These are phyloP conservation scores for Glomus cerebriforme DNA, from an alignment of 192 early-diverging fungal genomes.

Conservation along the genomic window DNA sequence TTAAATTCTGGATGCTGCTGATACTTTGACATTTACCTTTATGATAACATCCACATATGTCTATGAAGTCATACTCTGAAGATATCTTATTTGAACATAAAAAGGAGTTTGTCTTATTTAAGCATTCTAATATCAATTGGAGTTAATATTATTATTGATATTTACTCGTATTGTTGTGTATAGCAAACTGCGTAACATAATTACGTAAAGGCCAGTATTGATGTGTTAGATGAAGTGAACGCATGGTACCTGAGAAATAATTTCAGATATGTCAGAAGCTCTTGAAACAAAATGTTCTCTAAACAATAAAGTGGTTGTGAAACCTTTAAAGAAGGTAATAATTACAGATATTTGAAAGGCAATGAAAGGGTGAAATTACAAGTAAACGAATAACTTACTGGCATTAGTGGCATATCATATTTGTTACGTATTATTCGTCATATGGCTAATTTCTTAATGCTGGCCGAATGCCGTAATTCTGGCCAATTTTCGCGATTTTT, in stretches of 20 bases:
- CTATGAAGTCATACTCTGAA: constrained; percentile 9
- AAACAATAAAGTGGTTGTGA: too few relatives aligned
- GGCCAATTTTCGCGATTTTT: too few relatives aligned
- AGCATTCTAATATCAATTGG: constrained; percentile 21
- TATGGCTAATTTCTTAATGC: too few relatives aligned
- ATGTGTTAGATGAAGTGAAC: constrained; percentile 18
- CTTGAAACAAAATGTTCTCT: constrained; percentile 17
- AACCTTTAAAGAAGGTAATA: too few relatives aligned
- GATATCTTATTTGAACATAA: constrained; percentile 27
- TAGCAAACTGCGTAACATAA: constrained; percentile 8
- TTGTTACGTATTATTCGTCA: too few relatives aligned
- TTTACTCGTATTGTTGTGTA: neutral
- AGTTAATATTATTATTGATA: constrained; percentile 7
- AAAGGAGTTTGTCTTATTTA: constrained; percentile 10
- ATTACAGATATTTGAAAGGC: too few relatives aligned
- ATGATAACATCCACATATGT: constrained; percentile 13
- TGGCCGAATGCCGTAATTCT: too few relatives aligned
- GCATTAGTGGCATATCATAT: too few relatives aligned
- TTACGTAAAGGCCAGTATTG: constrained; percentile 23
- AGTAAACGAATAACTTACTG: too few relatives aligned
- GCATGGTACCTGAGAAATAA: constrained; percentile 17
- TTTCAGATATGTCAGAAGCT: constrained; percentile 25
- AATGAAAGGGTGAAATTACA: too few relatives aligned
- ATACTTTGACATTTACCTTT: too few relatives aligned
- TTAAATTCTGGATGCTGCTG: too few relatives aligned